A percentile compares a stretch with the other conserved stretches of the same genome.
phyloP scores from a whole-genome alignment of 2,329 filamentous ascomycete genomes.

The Akanthomyces dipterigenus region DNA sequence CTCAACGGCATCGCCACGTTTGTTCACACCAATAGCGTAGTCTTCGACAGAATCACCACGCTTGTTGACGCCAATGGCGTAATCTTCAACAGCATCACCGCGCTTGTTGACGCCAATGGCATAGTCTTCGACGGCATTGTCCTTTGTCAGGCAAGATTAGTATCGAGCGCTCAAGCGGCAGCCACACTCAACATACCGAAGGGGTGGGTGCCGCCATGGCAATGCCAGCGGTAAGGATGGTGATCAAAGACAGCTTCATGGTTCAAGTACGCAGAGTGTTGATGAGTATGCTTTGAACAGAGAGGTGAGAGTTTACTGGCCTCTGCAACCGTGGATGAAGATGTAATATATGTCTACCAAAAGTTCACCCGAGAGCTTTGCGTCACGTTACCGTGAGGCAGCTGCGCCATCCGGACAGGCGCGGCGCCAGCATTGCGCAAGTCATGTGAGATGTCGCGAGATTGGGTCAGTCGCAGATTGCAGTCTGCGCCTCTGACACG shows the following conservation, averaged over 20 bases:
- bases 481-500: neutral
- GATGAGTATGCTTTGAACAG: neutral
- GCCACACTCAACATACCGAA: neutral
- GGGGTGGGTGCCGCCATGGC: neutral
- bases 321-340: neutral
- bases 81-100: neutral
- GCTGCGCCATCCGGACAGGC: neutral
- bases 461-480: neutral
- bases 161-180: neutral
- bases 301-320: neutral
- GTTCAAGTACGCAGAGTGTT: neutral
- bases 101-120: neutral
- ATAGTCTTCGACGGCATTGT: neutral
- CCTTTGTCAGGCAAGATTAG: neutral
- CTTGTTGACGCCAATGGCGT: neutral
- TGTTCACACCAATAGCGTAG: neutral
- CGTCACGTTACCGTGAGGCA: neutral
- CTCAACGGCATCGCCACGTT: neutral
- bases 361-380: neutral
- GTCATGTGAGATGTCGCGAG: rapidly evolving
- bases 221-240: neutral
- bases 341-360: neutral
- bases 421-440: neutral
- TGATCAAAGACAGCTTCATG: neutral
- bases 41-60: neutral